A percentile compares a stretch with the other conserved stretches of the same genome.
phyloP scores from a whole-genome alignment of 2,329 filamentous ascomycete genomes.

The Pyricularia sp. region DNA sequence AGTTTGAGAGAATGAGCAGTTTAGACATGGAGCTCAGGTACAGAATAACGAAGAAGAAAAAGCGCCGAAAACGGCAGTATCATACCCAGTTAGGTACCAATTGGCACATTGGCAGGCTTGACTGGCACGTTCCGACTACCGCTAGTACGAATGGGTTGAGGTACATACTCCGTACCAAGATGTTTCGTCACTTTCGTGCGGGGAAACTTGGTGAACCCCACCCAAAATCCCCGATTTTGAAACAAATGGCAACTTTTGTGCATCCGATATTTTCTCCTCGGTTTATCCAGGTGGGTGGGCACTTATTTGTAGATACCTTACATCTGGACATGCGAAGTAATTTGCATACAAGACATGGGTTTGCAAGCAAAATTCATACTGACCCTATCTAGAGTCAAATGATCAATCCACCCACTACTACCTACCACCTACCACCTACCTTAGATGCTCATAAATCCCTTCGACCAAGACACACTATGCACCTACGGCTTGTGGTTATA shows the following conservation, averaged over 20 bases:
- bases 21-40: neutral
- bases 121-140: no score
- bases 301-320: no score
- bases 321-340: no score
- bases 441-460: no score
- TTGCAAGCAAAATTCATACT: no score
- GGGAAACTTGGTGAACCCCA: neutral
- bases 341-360: no score
- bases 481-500: constrained; percentile 5
- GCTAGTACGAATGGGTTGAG: neutral
- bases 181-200: neutral
- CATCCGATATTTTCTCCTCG: neutral
- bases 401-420: neutral
- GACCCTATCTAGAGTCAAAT: neutral
- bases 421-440: no score
- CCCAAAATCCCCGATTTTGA: neutral
- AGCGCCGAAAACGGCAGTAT: no score
- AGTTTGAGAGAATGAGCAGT: neutral
- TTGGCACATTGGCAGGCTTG: no score
- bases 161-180: neutral
- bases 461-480: neutral
- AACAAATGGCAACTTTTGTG: neutral
- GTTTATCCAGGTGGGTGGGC: neutral
- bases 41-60: neutral
- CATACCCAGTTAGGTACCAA: no score